Evolutionary conservation across 805 yeast species (phyloP), one percentile per base, ranked within the genome.

Genomic region (Lipomyces mesembrius): DNA sequence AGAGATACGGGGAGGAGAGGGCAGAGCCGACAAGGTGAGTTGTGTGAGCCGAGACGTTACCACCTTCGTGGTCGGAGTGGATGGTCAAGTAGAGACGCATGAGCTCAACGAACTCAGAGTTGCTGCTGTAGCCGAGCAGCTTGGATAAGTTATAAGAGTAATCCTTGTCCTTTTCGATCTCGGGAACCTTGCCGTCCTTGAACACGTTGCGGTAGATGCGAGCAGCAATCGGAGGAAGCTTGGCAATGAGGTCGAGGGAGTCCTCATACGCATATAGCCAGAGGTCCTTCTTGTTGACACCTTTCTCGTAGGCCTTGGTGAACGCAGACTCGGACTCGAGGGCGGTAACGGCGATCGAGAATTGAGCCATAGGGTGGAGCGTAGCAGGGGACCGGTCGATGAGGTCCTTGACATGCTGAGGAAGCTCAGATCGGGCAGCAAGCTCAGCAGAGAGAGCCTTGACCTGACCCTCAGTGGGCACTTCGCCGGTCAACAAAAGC

Each of bases 21-120:
- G 95, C 93, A 11, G 93, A 88, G 74, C 95, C 95, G 70, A 89
- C 95, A 77, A 89, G 81, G 80, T 90, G 94, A 66, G 95, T 89
- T 72, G 95, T 87, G 82, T 89, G 95, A 59, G 95, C 95, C 70
- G 92, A 87, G 68, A 89, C 95, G 77, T 89, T 89, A 79, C 95
- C 95, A 81, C 95, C 96, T 83, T 90, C 96, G 82, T 90, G 96
- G 78, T 90, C 96, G 64, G 92, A 85, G 83, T 90, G 96, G 77
- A 90, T 87, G 69, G 94, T 87, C 76, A 89, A 79, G 84, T 90
- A 90, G 73, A 90, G 82, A 82, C 96, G 87, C 87, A 90, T 86
- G 75, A 90, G 84, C 79, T 90, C 93, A 66, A 87, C 84, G 77
- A 90, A 90, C 77, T 88, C 92, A 73, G 83, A 82, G 80, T 87